phyloP scores from a whole-genome alignment of 768 basidiomycete species.

The Tremella mesenterica region DNA sequence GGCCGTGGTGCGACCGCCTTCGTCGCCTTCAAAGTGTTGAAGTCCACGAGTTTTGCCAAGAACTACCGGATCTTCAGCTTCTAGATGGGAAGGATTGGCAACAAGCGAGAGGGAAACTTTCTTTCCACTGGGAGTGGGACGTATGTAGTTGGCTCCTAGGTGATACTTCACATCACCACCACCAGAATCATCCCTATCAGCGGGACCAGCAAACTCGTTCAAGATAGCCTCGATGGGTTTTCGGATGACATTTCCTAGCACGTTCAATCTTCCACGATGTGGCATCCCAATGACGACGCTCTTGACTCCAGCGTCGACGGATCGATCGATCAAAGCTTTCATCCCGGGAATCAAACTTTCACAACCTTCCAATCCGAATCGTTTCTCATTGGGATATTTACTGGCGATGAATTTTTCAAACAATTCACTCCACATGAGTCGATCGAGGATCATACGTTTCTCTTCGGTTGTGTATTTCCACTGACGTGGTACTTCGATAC shows the following conservation, averaged over 20 bases:
- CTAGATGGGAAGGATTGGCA: constrained; percentile 96
- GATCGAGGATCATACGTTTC: constrained; percentile 97
- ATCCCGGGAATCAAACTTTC: constrained; percentile 96
- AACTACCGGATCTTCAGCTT: constrained; percentile 96
- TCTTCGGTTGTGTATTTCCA: constrained; percentile 98
- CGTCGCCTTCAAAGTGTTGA: constrained; percentile 87
- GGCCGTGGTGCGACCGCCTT: constrained; percentile 67
- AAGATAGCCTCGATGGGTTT: constrained; percentile 97
- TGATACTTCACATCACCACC: constrained; percentile 98
- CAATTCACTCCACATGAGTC: constrained; percentile 99
- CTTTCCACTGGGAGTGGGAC: constrained; percentile 95
- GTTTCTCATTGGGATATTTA: constrained; percentile 99
- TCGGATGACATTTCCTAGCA: constrained; percentile 94
- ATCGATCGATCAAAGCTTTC: constrained; percentile 98
- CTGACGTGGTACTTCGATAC: constrained; percentile 87
- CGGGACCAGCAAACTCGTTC: constrained; percentile 81
- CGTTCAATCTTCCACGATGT: constrained; percentile 95
- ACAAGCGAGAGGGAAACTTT: constrained; percentile 94
- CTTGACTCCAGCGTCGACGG: constrained; percentile 91
- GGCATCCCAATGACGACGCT: constrained; percentile 98
- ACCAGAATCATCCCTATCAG: constrained; percentile 61
- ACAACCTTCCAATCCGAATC: constrained; percentile 97
- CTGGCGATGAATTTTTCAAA: constrained; percentile 97
- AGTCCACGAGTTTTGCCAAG: constrained; percentile 96
- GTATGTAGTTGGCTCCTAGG: constrained; percentile 95